Evolutionary conservation across 106 monocot genomes (phyloP).

Genomic region (Phalaenopsis equestris): DNA sequence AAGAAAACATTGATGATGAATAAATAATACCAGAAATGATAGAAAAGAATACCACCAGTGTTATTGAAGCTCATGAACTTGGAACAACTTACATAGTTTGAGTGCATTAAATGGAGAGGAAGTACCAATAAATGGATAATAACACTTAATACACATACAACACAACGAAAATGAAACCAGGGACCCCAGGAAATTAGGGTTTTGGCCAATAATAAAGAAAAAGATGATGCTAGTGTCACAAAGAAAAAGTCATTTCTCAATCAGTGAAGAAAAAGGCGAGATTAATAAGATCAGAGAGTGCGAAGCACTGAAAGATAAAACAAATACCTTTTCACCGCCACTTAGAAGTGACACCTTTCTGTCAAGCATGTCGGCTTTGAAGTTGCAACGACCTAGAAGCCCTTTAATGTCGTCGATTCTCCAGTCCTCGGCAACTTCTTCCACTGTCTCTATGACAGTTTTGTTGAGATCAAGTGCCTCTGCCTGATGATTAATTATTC

Average conservation of each 20-base stretch:
- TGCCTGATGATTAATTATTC: slow-evolving; percentile 36
- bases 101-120: no score
- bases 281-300: not conserved
- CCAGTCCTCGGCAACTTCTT: slow-evolving; percentile 94
- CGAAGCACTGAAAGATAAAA: not conserved
- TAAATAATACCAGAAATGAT: no score
- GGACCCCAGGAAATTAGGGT: no score
- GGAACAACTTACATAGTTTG: no score
- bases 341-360: slow-evolving; percentile 89
- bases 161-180: no score
- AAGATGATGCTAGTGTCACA: not conserved
- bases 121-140: no score
- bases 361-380: slow-evolving; percentile 93
- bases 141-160: no score
- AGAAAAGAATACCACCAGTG: no score
- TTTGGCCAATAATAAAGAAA: not conserved
- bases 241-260: not conserved
- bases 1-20: no score
- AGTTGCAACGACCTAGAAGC: slow-evolving; percentile 93
- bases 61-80: no score
- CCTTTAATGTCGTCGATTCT: slow-evolving; percentile 97
- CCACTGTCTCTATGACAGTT: slow-evolving; percentile 86
- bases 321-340: slow-evolving; percentile 93
- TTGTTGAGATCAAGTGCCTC: slow-evolving; percentile 96
- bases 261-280: not conserved